These are phyloP conservation scores for Claviceps paspali DNA, from an alignment of 2,329 filamentous ascomycete species.

Conservation along the genomic window DNA sequence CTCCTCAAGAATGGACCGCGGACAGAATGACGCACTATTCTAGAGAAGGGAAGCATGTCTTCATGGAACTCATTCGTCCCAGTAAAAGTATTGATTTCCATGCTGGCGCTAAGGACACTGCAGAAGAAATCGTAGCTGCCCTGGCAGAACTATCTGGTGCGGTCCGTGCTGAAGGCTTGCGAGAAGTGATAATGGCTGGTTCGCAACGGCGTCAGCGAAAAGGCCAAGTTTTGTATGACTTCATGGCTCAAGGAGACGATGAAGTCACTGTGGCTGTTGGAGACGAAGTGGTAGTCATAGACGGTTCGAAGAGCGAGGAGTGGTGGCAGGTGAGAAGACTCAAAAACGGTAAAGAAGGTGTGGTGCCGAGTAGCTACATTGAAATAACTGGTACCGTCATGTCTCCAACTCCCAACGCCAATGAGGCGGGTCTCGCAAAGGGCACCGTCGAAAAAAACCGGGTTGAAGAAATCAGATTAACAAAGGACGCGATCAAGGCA, in stretches of 20 bases:
- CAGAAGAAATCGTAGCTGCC: slow-evolving; percentile 77
- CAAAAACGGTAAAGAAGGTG: slow-evolving; percentile 87
- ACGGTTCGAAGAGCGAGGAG: slow-evolving; percentile 85
- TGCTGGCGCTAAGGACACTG: slow-evolving; percentile 91
- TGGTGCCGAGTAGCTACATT: slow-evolving; percentile 92
- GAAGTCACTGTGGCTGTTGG: slow-evolving; percentile 84
- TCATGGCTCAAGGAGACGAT: slow-evolving; percentile 90
- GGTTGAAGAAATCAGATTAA: slow-evolving; percentile 67
- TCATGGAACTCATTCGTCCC: slow-evolving; percentile 79
- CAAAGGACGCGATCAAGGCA: slow-evolving; percentile 61
- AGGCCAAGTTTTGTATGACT: slow-evolving; percentile 82
- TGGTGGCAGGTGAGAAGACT: slow-evolving; percentile 94
- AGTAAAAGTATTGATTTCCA: slow-evolving; percentile 96
- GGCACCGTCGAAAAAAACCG: slow-evolving; percentile 65
- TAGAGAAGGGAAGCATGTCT: slow-evolving; percentile 94
- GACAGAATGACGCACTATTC: slow-evolving; percentile 96
- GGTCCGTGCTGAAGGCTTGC: slow-evolving; percentile 64
- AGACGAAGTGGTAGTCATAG: slow-evolving; percentile 81
- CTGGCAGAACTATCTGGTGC: slow-evolving; percentile 83
- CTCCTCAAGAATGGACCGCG: slow-evolving; percentile 81
- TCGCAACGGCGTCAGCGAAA: slow-evolving; percentile 58
- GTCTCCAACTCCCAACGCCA: slow-evolving; percentile 25
- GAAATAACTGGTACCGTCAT: slow-evolving; percentile 61
- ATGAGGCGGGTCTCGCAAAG: slow-evolving; percentile 34
- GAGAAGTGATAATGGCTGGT: slow-evolving; percentile 73